These are phyloP conservation scores for Halophytophthora polymorphica DNA, from an alignment of 352 stramenopile genomes.

Conservation along the genomic window DNA sequence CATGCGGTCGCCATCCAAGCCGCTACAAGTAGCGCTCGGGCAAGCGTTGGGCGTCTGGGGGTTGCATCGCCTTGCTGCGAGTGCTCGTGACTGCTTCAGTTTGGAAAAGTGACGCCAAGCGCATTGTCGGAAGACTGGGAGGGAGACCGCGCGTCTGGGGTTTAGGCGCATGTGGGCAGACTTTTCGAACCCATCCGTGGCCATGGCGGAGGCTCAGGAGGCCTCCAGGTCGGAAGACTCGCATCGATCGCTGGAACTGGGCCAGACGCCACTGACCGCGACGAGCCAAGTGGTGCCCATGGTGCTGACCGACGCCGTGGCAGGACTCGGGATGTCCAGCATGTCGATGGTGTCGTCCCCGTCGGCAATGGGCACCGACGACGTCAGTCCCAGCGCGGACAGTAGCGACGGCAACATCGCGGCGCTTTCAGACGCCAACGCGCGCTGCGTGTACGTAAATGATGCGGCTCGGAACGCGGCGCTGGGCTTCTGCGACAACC, in stretches of 20 bases:
- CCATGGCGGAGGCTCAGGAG: no score
- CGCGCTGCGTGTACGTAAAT: constrained; percentile 76
- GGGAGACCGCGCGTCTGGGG: no score
- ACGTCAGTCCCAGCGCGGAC: background rate
- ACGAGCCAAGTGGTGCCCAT: constrained; percentile 19
- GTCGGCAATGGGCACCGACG: constrained; percentile 15
- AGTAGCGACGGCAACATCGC: constrained; percentile 12
- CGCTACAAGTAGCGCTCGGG: no score
- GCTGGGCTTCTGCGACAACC: constrained; percentile 74
- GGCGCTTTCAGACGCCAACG: constrained; percentile 39
- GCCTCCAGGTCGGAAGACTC: constrained; percentile 10
- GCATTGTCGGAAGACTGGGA: no score
- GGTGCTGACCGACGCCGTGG: constrained; percentile 24
- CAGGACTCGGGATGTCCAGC: constrained; percentile 22
- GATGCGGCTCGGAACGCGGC: constrained; percentile 44
- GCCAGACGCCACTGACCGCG: constrained; percentile 13
- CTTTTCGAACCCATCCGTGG: no score
- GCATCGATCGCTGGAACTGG: constrained; percentile 23
- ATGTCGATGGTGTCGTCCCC: constrained; percentile 24
- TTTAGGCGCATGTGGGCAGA: no score
- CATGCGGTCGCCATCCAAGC: no score
- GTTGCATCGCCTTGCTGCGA: no score
- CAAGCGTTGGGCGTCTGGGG: no score
- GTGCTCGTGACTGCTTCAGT: no score
- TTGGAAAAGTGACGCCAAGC: no score